phyloP scores from a whole-genome alignment of 2,329 filamentous ascomycete genomes.

The Geosmithia flava region DNA sequence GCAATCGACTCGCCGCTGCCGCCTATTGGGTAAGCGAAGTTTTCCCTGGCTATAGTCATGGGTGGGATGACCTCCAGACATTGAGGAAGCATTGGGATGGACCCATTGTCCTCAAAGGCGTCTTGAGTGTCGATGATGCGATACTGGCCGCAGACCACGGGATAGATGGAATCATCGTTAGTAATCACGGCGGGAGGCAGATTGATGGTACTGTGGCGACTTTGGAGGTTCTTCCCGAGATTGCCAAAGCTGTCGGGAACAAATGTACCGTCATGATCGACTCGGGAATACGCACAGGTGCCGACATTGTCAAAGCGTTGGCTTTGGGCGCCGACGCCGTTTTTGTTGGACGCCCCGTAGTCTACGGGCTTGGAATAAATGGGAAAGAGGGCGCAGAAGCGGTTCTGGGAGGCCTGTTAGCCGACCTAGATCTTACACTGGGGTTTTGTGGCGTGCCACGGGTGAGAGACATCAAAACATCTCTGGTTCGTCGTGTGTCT shows the following conservation, averaged over 20 bases:
- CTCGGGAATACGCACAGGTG: conserved; percentile 24
- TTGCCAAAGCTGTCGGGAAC: conserved; percentile 40
- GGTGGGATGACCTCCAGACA: conserved; percentile 50
- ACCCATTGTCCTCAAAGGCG: conserved; percentile 27
- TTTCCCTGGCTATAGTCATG: conserved; percentile 32
- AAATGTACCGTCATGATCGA: conserved; percentile 36
- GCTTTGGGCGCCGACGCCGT: conserved; percentile 26
- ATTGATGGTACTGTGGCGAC: conserved; percentile 28
- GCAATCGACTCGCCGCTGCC: conserved; percentile 35
- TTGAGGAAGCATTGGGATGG: conserved; percentile 49
- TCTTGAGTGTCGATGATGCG: conserved; percentile 26
- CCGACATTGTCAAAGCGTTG: conserved; percentile 26
- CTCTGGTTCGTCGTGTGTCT: background rate
- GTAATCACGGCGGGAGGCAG: conserved; percentile 29
- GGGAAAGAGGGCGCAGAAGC: conserved; percentile 39
- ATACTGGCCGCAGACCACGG: conserved; percentile 21
- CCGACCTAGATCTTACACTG: conserved; percentile 39
- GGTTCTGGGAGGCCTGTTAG: conserved; percentile 28
- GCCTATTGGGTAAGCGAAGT: conserved; percentile 37
- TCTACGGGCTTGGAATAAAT: conserved; percentile 21
- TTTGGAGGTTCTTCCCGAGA: conserved; percentile 37
- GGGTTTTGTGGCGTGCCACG: conserved; percentile 36
- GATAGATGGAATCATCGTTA: conserved; percentile 25
- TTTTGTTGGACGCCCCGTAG: conserved; percentile 28
- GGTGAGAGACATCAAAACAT: background rate